Evolutionary conservation across 768 basidiomycete species (phyloP), one percentile per base, ranked within the genome.

Genomic region (Suillus weaverae): DNA sequence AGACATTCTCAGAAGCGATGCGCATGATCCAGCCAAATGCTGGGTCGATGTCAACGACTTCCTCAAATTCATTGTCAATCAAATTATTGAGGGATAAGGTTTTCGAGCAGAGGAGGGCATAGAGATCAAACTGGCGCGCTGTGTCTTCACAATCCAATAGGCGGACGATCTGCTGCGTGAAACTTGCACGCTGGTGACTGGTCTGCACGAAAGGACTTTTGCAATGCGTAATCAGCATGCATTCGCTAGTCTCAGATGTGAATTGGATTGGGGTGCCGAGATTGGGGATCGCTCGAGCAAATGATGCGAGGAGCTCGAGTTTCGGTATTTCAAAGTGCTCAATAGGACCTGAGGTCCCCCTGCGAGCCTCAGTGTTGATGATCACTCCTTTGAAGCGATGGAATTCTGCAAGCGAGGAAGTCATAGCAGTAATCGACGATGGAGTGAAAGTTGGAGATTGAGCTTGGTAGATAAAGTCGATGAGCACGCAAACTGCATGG

Each of bases 381-480:
- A 81, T 76, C 4, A 67, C 64, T 1, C 72, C 36, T 62, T 81
- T 81, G 70, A 76, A 59, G 4, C 63, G 2, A 50, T 81, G 80
- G 48, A 81, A 81, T n/a, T 71, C 65, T 4, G 32, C 4, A 0
- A 82, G 68, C 1, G 72, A 68, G 5, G 53, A 62, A 2, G 64
- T 33, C 22, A 79, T 74, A 3, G 57, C 46, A 2, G 36, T 6
- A 26, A 73, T 67, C 1, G 63, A 64, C 5, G 57, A 26, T 13
- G 77, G 74, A 43, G 66, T 63, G 43, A 80, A 72, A 5, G 64
- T 61, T 1, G 63, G 72, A 1, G 72, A 64, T 68, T 83, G 81
- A 0, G 74, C 75, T 4, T 74, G 68, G 61, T 77, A 81, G 13
- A 70, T 68, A 62, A 82, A 81, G 61, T 82, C 77, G 5, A 77